Conservation (phyloP, 495 filamentous ascomycete genomes). For the Pseudomonodictys pantanalensis region DNA sequence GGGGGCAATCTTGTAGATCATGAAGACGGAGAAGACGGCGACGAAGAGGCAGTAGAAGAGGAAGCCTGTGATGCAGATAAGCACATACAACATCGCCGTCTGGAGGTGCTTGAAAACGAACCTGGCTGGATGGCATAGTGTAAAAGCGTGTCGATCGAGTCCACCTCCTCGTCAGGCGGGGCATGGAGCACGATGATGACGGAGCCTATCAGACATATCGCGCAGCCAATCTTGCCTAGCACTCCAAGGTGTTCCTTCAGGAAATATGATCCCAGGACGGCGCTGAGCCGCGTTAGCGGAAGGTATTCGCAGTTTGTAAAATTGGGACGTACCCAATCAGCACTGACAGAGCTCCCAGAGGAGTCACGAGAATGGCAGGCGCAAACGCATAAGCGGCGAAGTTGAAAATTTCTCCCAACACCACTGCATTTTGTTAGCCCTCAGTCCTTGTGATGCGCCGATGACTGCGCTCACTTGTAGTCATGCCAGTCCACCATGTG, state of each 20-base stretch:
- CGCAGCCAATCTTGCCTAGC: constrained; percentile 90
- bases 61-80: constrained; percentile 62
- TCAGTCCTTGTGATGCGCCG: background rate
- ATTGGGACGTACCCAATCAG: constrained; percentile 67
- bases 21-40: constrained; percentile 75
- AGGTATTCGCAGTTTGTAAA: background rate
- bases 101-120: constrained; percentile 41
- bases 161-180: constrained; percentile 85
- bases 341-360: constrained; percentile 87
- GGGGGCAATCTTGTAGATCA: constrained; percentile 94
- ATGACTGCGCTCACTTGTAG: constrained; percentile 61
- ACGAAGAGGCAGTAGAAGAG: constrained; percentile 77
- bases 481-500: constrained; percentile 91
- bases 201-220: constrained; percentile 91
- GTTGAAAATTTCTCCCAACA: constrained; percentile 85
- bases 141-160: constrained; percentile 83
- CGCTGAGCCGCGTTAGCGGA: constrained; percentile 51
- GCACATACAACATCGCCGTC: constrained; percentile 9
- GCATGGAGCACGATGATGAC: constrained; percentile 97
- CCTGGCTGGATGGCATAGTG: constrained; percentile 84
- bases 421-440: constrained; percentile 56
- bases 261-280: constrained; percentile 91
- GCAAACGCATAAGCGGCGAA: constrained; percentile 98
- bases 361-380: constrained; percentile 94
- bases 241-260: constrained; percentile 83